Evolutionary conservation across 768 basidiomycete species (phyloP).

Genomic region (Lyophyllum semitale): DNA sequence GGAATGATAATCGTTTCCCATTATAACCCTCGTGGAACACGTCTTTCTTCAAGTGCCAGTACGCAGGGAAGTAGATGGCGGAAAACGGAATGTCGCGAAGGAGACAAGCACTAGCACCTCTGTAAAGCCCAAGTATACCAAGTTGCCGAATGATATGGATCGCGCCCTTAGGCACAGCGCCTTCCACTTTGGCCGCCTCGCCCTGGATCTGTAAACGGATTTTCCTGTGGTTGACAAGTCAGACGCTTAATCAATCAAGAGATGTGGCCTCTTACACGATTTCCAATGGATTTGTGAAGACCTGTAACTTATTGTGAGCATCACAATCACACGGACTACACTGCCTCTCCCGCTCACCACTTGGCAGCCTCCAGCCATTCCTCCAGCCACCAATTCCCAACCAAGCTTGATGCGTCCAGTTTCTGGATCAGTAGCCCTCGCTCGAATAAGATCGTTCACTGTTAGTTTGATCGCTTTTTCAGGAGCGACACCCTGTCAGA

Average conservation of each 20-base stretch:
- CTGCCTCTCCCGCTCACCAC: constrained; percentile 63
- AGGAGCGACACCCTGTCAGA: constrained; percentile 81
- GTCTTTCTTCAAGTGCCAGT: constrained; percentile 90
- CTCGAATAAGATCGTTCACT: constrained; percentile 89
- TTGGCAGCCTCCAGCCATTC: constrained; percentile 93
- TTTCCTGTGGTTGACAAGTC: constrained; percentile 52
- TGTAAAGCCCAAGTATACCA: constrained; percentile 91
- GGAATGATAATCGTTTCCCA: constrained; percentile 88
- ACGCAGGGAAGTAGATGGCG: constrained; percentile 88
- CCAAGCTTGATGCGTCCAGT: constrained; percentile 89
- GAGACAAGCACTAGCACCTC: constrained; percentile 89
- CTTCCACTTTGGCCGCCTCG: constrained; percentile 87
- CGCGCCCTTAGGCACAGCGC: constrained; percentile 81
- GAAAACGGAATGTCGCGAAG: constrained; percentile 97
- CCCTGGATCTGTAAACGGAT: constrained; percentile 96
- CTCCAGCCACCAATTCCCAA: constrained; percentile 95
- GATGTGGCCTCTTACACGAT: constrained; percentile 68
- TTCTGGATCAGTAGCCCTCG: constrained; percentile 86
- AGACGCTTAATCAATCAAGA: constrained; percentile 8
- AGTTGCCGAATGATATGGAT: constrained; percentile 91
- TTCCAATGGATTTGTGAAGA: constrained; percentile 97
- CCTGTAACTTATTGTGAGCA: constrained; percentile 41
- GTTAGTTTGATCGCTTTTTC: constrained; percentile 99
- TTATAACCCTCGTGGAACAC: constrained; percentile 95
- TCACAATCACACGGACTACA: background rate